Evolutionary conservation across 768 basidiomycete genomes (phyloP), one percentile per base, ranked within the genome.

Genomic region (Podaxis mareebaensis): DNA sequence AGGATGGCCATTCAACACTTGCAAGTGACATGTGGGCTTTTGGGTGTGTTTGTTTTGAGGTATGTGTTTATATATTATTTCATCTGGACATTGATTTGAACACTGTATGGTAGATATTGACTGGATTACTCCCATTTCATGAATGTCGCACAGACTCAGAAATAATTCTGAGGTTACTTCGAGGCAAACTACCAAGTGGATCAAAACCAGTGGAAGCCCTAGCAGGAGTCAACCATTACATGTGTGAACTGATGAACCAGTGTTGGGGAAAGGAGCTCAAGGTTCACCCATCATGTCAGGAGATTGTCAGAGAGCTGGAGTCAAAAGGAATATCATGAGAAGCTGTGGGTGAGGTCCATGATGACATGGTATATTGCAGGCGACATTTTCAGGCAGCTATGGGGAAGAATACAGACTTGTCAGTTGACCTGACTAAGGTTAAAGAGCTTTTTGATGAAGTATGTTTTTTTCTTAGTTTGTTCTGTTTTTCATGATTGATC

Each of bases 1-100:
- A 30, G 7, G n/a, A 48, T 15, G 7, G 42, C 15, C 24, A 17
- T 5, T 26, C 46, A 6, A 40, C 49, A 20, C 26, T 46, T 8
- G 64, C 60, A 12, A 68, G 64, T 44, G 68, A 68, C 33, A 58
- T 67, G 30, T 68, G 67, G 52, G 59, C 68, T 26, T 65, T 67
- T 57, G 64, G 60, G 15, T 65, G 67, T 42, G 60, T 65, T 11
- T 60, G 59, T 28, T 68, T 58, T 51, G 66, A 68, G 62, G 67
- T 67, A 11, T 11, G 17, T 42, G 17, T 42, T 15, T 42, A 42
- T 42, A 12, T 42, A 3, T n/a, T 4, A 42, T 12, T 42, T 30
- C 28, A 6, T 13, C 40, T 12, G 13, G 40, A 42, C 12, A 15
- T 42, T 12, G 40, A n/a, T n/a, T 42, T 30, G 40, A 42, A 42